Evolutionary conservation across 2,329 filamentous ascomycete species (phyloP), one percentile per base, ranked within the genome.

Genomic region (Arthrobotrys pseudoclavata): DNA sequence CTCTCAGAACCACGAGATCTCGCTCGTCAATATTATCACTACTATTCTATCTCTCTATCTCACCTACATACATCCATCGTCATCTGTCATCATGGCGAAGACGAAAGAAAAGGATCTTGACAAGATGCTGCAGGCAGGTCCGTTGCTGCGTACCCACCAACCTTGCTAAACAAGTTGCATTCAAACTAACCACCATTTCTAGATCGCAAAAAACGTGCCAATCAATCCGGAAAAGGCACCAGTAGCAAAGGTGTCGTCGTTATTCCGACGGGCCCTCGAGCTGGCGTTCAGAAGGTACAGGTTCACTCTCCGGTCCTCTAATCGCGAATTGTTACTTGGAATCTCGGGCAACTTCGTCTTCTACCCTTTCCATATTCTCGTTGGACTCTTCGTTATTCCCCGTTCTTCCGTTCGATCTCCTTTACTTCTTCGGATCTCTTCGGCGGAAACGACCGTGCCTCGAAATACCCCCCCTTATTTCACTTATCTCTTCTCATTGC

Each of bases 211-310:
- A 70, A 76, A 53, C 72, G 72, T 40, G 72, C 66, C 13, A 70
- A 55, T 48, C 40, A 69, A 22, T 26, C 48, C 3, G 66, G 66
- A 15, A 76, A 76, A n/a, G 40, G 37, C 12, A 20, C 31, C 18
- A 37, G 7, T 22, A 29, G 52, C 6, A 57, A 57, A 40, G 62
- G 62, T 24, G 60, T 29, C 37, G 50, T 45, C 22, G 50, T 42
- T 10, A 70, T 76, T 26, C 72, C 66, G 12, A 66, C 72, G n/a
- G 72, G 72, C 12, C 72, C 72, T 10, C 63, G 64, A 34, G 60
- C 57, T 13, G 72, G 66, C 4, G 42, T 76, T 22, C 66, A 70
- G 64, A 76, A 76, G 72, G 72, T 76, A 76, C 72, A 64, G 29
- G 20, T 37, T 55, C 72, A 69, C 37, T 42, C 62, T 53, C 62